Conservation (phyloP, 345 rosid genomes). For the Jatropha curcas region DNA sequence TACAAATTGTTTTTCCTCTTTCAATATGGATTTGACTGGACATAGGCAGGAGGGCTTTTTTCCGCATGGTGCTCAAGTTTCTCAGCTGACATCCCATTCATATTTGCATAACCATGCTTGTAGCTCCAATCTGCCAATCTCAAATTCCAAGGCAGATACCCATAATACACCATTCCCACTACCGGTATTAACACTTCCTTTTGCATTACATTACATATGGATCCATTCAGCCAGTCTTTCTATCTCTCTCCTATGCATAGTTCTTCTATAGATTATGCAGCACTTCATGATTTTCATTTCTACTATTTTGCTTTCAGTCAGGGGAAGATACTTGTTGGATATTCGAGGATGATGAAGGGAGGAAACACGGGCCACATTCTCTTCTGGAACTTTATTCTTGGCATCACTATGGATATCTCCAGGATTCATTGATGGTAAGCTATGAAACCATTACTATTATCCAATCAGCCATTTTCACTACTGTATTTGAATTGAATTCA, state of each 20-base stretch:
- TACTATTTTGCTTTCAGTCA: slow-evolving; percentile 40
- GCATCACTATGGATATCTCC: slow-evolving; percentile 60
- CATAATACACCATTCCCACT: slow-evolving; percentile 29
- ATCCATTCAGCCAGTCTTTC: background rate
- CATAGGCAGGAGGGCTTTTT: slow-evolving; percentile 29
- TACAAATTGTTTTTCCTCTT: slow-evolving; percentile 25
- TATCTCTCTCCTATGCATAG: background rate
- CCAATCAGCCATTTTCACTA: no score
- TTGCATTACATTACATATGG: background rate
- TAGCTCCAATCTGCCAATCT: slow-evolving; percentile 28
- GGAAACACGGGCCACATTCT: slow-evolving; percentile 77
- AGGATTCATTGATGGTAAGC: slow-evolving; percentile 63
- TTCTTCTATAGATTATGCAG: background rate
- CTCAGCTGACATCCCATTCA: slow-evolving; percentile 33
- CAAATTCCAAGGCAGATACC: slow-evolving; percentile 35
- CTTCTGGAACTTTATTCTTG: slow-evolving; percentile 66
- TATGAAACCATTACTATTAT: background rate
- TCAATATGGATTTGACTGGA: slow-evolving; percentile 20
- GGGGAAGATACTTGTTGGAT: slow-evolving; percentile 74
- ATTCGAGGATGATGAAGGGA: slow-evolving; percentile 67
- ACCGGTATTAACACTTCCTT: slow-evolving; percentile 45
- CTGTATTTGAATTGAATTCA: background rate
- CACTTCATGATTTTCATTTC: background rate
- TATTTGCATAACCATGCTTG: slow-evolving; percentile 27
- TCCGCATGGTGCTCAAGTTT: slow-evolving; percentile 30